These are phyloP conservation scores for Neurospora sp. DNA, from an alignment of 2,329 filamentous ascomycete genomes.

Conservation along the genomic window DNA sequence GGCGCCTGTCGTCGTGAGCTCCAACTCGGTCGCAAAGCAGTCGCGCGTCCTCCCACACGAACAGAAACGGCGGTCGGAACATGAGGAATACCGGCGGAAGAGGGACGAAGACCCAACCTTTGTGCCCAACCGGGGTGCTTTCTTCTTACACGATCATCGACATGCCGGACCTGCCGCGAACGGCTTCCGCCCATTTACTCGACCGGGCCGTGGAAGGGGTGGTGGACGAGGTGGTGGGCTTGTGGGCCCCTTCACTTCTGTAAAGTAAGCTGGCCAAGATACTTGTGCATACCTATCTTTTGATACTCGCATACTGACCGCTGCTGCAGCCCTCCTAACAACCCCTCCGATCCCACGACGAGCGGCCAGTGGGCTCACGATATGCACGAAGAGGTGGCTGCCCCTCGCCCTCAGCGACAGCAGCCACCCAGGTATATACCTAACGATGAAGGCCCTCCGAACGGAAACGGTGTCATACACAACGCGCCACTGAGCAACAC, in stretches of 20 bases:
- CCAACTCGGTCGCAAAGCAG: constrained; percentile 30
- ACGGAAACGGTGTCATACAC: constrained; percentile 44
- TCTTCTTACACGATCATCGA: constrained; percentile 94
- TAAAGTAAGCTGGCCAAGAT: constrained; percentile 46
- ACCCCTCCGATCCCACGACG: constrained; percentile 49
- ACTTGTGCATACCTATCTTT: constrained; percentile 3
- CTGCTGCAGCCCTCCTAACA: constrained; percentile 30
- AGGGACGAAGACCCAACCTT: constrained; percentile 85
- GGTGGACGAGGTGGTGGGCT: constrained; percentile 49
- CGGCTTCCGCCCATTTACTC: constrained; percentile 62
- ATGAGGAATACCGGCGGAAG: constrained; percentile 83
- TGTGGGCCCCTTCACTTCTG: constrained; percentile 47
- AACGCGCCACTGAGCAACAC: constrained; percentile 48
- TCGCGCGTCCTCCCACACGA: constrained; percentile 53
- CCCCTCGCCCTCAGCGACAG: constrained; percentile 31
- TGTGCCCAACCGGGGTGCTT: constrained; percentile 85
- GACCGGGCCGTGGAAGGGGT: constrained; percentile 39
- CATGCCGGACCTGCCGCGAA: constrained; percentile 68
- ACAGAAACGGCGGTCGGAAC: constrained; percentile 62
- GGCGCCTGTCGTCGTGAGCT: constrained; percentile 46
- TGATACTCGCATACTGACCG: constrained; percentile 7
- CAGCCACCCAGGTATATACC: constrained; percentile 30
- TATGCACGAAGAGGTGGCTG: constrained; percentile 67
- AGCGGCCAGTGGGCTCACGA: constrained; percentile 86
- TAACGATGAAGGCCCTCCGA: constrained; percentile 40